phyloP scores from a whole-genome alignment of 2,329 filamentous ascomycete species.

The Lachnellula occidentalis region DNA sequence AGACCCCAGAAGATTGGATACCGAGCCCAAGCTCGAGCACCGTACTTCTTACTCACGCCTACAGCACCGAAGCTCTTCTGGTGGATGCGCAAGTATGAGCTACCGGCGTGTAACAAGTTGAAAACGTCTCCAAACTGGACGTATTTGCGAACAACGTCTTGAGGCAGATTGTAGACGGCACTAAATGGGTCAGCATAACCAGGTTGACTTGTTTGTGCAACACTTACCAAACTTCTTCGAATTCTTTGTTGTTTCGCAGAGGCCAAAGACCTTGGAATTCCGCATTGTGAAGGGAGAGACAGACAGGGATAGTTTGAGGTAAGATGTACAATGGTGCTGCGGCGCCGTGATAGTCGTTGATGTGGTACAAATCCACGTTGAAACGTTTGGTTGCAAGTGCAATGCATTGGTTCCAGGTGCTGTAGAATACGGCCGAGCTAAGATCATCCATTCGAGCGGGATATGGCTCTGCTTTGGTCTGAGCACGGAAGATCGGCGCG shows the following conservation, averaged over 20 bases:
- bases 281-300: conserved; percentile 62
- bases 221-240: conserved; percentile 54
- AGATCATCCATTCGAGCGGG: conserved; percentile 65
- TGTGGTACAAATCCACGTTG: conserved; percentile 58
- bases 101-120: conserved; percentile 57
- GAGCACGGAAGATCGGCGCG: conserved; percentile 52
- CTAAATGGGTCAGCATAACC: no score
- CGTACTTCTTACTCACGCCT: conserved; percentile 64
- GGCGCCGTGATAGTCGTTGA: conserved; percentile 61
- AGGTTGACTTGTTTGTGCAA: no score
- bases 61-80: conserved; percentile 64
- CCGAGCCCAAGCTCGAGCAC: conserved; percentile 58
- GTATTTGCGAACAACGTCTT: conserved; percentile 52
- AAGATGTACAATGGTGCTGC: conserved; percentile 60
- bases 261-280: conserved; percentile 67
- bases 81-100: conserved; percentile 60
- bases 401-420: conserved; percentile 66
- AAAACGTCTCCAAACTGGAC: conserved; percentile 65
- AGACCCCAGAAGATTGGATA: conserved; percentile 64
- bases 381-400: conserved; percentile 58
- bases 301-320: conserved; percentile 53
- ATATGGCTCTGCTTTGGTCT: conserved; percentile 58
- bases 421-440: conserved; percentile 63
- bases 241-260: conserved; percentile 56
- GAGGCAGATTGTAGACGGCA: conserved; percentile 51